Evolutionary conservation across 2,329 filamentous ascomycete genomes (phyloP).

Genomic region (Hymenoscyphus fraxineus): DNA sequence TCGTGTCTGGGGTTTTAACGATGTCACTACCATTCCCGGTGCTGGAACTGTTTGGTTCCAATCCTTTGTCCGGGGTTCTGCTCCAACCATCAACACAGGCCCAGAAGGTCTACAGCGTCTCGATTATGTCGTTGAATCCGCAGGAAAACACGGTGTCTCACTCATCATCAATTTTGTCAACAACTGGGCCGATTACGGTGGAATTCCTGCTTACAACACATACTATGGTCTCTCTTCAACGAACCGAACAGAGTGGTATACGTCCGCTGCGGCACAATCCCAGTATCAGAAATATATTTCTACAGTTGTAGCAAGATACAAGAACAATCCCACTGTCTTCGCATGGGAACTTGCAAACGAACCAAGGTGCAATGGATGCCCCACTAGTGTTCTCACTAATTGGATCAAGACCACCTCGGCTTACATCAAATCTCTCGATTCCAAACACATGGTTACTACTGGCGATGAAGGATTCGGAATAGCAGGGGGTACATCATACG

Average conservation of each 20-base stretch:
- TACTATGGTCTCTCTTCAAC: background rate
- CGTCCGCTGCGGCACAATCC: conserved; percentile 46
- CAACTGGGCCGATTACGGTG: conserved; percentile 66
- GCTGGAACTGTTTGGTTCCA: conserved; percentile 9
- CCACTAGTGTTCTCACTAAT: conserved; percentile 52
- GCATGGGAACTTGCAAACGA: conserved; percentile 70
- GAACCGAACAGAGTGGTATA: conserved; percentile 48
- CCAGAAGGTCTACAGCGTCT: conserved; percentile 59
- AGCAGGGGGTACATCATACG: conserved; percentile 36
- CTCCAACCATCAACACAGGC: conserved; percentile 60
- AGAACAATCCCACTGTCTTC: conserved; percentile 55
- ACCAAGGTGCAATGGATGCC: conserved; percentile 60
- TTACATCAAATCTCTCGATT: conserved; percentile 63
- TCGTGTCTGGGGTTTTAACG: conserved; percentile 56
- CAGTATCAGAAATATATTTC: conserved; percentile 60
- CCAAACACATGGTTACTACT: conserved; percentile 58
- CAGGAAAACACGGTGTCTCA: conserved; percentile 57
- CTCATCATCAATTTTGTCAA: conserved; percentile 65
- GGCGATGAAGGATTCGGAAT: conserved; percentile 58
- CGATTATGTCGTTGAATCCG: conserved; percentile 59
- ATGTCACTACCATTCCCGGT: conserved; percentile 53
- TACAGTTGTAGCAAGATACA: conserved; percentile 57
- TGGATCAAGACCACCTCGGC: conserved; percentile 53
- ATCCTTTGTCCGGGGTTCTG: conserved; percentile 26
- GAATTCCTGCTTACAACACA: conserved; percentile 45